Evolutionary conservation across 2,329 filamentous ascomycete species (phyloP).

Genomic region (Zymoseptoria ardabiliae): DNA sequence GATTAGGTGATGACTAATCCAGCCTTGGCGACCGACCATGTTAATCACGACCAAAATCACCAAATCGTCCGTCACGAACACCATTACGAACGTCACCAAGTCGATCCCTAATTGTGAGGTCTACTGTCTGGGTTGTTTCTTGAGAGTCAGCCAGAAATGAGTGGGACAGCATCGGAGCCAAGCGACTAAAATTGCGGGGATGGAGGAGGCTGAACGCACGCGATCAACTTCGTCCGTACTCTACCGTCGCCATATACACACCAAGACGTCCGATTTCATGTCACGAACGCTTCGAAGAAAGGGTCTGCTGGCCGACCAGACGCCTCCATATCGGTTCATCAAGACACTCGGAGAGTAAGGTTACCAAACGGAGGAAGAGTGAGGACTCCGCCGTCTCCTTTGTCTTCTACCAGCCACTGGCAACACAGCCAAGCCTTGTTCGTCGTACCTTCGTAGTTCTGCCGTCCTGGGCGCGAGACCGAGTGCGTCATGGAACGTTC

Average conservation of each 20-base stretch:
- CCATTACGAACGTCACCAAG: too few species aligned
- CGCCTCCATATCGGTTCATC: background rate
- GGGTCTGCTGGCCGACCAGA: background rate
- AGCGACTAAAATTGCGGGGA: background rate
- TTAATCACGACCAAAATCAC: too few species aligned
- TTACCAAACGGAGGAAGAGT: background rate
- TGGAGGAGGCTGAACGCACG: background rate
- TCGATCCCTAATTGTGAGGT: too few species aligned
- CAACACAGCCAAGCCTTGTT: background rate
- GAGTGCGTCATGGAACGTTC: background rate
- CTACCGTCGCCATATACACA: background rate
- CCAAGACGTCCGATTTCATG: background rate
- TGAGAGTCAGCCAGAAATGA: background rate
- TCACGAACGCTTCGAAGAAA: background rate
- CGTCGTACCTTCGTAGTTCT: background rate
- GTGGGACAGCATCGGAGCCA: background rate
- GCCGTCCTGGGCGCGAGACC: background rate
- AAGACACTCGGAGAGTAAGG: background rate
- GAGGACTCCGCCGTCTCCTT: background rate
- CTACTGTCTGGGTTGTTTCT: background rate
- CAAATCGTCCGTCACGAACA: too few species aligned
- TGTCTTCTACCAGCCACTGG: background rate
- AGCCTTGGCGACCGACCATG: too few species aligned
- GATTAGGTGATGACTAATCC: too few species aligned
- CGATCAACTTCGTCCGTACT: background rate